Base-by-base conservation (phyloP, 1,284 basidiomycete genomes). In the Ceratobasidium sp. region DNA sequence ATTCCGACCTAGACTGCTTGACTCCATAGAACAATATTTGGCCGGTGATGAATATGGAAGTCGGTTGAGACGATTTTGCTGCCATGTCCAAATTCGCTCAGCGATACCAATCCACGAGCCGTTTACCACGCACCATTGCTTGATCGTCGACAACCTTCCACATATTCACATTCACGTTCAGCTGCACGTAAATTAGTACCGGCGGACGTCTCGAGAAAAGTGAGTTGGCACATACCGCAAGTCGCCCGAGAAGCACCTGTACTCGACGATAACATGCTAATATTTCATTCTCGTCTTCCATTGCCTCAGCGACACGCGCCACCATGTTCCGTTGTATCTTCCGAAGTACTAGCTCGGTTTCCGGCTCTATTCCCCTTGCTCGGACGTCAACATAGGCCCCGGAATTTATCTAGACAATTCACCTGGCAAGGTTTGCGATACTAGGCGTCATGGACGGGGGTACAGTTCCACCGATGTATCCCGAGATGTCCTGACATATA, bases 41-140 rank as follows among this genome's bases (percentile, higher is more conserved):
- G 65, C 65, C 4, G 62, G 22, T 4, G 46, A 27, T n/a, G 62
- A 64, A 27, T 22, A 39, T 8, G 51, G 54, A 14, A 69, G n/a
- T 39, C 8, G 11, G 37, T 39, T 34, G 34, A 34, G 34, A 3
- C 34, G 34, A 34, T 34, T 34, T 34, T 34, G 34, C 34, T 34
- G 34, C 8, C 34, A 34, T 34, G 8, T 34, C 34, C 34, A 34
- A 34, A 34, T 3, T 34, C 8, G 34, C 34, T 34, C 2, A 34
- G 34, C 8, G 8, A 34, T 34, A 34, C 8, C 34, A 34, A 34
- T 8, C 34, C 37, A 39, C 37, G 11, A 6, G 48, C n/a, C 24
- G 13, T 5, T 39, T 39, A 19, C 48, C 34, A 61, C 65, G 9
- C 31, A 54, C 65, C 37, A 16, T 41, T 29, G 65, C 31, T 19